Conservation (phyloP, 2,329 filamentous ascomycete genomes). For the Cylindrodendrum hubeiense region DNA sequence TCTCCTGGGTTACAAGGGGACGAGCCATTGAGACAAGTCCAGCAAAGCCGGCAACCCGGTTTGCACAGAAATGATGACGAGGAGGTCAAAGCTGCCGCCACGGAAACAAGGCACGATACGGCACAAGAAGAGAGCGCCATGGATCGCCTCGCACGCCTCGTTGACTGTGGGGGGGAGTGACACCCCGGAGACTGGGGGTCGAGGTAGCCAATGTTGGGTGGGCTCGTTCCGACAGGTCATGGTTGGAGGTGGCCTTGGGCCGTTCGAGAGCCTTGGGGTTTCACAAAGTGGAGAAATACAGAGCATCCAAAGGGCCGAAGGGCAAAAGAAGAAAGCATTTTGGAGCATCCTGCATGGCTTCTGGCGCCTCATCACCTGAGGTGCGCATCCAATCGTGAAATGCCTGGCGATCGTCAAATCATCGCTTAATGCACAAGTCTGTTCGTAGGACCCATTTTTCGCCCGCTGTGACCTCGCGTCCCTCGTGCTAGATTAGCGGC, state of each 20-base stretch:
- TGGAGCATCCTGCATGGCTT: not conserved
- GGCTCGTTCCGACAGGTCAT: not conserved
- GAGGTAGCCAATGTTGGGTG: not conserved
- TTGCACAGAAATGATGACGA: not conserved
- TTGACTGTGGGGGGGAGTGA: conserved; percentile 21
- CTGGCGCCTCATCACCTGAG: not conserved
- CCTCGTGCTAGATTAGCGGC: conserved; percentile 75
- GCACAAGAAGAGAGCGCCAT: conserved; percentile 30
- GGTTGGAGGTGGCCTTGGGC: not conserved
- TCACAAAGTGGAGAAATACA: conserved; percentile 2
- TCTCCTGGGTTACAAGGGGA: conserved; percentile 1
- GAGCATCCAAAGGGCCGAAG: not conserved
- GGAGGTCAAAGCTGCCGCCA: not conserved
- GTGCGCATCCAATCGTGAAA: conserved; percentile 15
- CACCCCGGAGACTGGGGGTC: not conserved
- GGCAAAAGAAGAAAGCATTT: conserved; percentile 1
- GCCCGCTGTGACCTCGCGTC: conserved; percentile 80
- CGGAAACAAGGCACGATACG: not conserved
- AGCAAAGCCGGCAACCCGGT: not conserved
- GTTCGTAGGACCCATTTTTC: conserved; percentile 94
- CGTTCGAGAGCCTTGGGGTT: not conserved
- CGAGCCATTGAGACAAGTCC: not conserved
- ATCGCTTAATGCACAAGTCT: conserved; percentile 78
- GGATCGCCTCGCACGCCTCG: conserved; percentile 36
- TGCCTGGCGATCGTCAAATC: conserved; percentile 27